These are phyloP conservation scores for Neonectria sp. DNA, from an alignment of 2,329 filamentous ascomycete species.

Conservation along the genomic window DNA sequence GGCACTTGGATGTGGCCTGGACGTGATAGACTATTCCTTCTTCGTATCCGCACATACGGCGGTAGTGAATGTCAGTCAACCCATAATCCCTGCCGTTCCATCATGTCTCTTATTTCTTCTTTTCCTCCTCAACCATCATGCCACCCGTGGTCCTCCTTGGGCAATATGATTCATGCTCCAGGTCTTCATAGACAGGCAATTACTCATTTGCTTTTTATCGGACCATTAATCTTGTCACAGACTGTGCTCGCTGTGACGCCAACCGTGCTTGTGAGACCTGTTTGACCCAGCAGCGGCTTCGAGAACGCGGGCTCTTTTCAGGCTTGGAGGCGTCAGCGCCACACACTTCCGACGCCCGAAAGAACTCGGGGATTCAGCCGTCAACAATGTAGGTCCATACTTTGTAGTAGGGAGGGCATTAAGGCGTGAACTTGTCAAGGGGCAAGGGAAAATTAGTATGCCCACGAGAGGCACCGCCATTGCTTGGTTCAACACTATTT, in stretches of 20 bases:
- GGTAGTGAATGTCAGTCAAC: background rate
- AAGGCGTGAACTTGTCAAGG: conserved; percentile 10
- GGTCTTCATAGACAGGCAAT: background rate
- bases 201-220: conserved; percentile 27
- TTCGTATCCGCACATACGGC: background rate
- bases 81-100: conserved; percentile 25
- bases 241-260: conserved; percentile 17
- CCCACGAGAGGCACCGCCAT: conserved; percentile 9
- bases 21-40: background rate
- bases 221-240: conserved; percentile 17
- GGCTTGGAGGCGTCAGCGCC: conserved; percentile 5
- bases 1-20: conserved; percentile 24
- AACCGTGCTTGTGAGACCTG: conserved; percentile 28
- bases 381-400: background rate
- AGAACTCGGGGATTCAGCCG: conserved; percentile 10
- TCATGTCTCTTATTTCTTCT: conserved; percentile 7
- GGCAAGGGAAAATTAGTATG: conserved; percentile 6
- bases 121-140: conserved; percentile 9
- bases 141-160: background rate
- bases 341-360: conserved; percentile 6
- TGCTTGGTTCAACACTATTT: conserved; percentile 20
- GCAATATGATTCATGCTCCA: background rate
- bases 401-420: conserved; percentile 2
- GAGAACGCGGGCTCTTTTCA: conserved; percentile 26
- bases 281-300: conserved; percentile 29